Percentiles rank a stretch among this genome's conserved stretches.
Evolutionary conservation across 257 asterid species (phyloP).

Genomic region (Craterostigma plantagineum): DNA sequence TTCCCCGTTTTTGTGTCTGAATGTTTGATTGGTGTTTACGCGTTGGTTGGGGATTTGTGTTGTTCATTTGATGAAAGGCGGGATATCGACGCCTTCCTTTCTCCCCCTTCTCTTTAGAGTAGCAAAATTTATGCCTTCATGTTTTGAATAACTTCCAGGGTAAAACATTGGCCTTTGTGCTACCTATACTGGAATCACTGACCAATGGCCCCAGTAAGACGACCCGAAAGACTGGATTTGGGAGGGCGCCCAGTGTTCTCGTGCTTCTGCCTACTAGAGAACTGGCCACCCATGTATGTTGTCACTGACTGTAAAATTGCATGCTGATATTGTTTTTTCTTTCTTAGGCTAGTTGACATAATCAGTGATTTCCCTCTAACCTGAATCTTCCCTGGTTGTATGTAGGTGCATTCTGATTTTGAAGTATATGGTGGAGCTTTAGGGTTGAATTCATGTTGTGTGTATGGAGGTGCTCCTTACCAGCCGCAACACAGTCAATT

Average conservation of each 20-base stretch:
- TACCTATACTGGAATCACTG: conserved; percentile 54
- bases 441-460: conserved; percentile 66
- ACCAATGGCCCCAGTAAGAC: conserved; percentile 31
- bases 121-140: too few species aligned
- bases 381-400: too few species aligned
- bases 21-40: too few species aligned
- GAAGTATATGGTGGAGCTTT: conserved; percentile 58
- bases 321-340: background rate
- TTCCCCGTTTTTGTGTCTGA: too few species aligned
- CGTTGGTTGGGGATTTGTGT: too few species aligned
- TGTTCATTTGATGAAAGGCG: too few species aligned
- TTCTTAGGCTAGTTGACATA: background rate
- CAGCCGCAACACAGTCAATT: conserved; percentile 35
- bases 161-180: conserved; percentile 60
- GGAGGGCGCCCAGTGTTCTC: conserved; percentile 47
- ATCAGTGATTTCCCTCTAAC: background rate
- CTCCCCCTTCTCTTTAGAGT: too few species aligned
- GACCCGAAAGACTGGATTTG: conserved; percentile 34
- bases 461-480: conserved; percentile 75
- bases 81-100: too few species aligned
- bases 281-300: conserved; percentile 69
- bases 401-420: conserved; percentile 62
- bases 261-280: conserved; percentile 93
- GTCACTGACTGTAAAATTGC: conserved; percentile 1
- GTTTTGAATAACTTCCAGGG: conserved; percentile 21